These are phyloP conservation scores for Xylariaceae sp. DNA, from an alignment of 2,329 filamentous ascomycete species.

Conservation along the genomic window DNA sequence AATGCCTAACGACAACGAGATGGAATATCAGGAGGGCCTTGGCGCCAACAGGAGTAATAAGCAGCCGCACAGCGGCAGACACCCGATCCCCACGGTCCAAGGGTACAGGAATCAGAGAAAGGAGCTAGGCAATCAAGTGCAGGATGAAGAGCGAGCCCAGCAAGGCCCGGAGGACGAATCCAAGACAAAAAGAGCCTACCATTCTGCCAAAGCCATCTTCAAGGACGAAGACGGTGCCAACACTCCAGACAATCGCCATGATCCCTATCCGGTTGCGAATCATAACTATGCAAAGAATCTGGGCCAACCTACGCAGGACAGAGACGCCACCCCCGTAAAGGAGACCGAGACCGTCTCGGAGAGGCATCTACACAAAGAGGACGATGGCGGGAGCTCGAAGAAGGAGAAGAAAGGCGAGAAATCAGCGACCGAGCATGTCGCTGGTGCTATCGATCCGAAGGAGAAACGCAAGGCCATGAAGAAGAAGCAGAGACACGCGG, in stretches of 20 bases:
- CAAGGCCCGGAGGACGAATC: constrained; percentile 32
- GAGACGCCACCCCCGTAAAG: constrained; percentile 12
- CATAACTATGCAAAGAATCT: constrained; percentile 25
- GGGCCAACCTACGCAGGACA: constrained; percentile 13
- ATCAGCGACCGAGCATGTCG: constrained; percentile 34
- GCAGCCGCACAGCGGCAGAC: constrained; percentile 23
- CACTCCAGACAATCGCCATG: constrained; percentile 23
- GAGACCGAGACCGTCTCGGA: constrained; percentile 8
- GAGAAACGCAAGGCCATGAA: constrained; percentile 46
- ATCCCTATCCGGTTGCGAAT: constrained; percentile 35
- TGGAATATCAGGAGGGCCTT: constrained; percentile 15
- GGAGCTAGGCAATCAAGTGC: constrained; percentile 37
- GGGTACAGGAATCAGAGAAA: constrained; percentile 43
- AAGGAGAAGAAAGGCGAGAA: constrained; percentile 17
- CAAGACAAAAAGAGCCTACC: constrained; percentile 31
- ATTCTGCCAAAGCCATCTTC: constrained; percentile 34
- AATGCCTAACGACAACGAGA: constrained; percentile 18
- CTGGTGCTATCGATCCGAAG: constrained; percentile 37
- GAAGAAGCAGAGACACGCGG: constrained; percentile 38
- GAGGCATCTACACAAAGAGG: not conserved
- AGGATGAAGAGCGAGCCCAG: constrained; percentile 31
- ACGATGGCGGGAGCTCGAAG: constrained; percentile 7
- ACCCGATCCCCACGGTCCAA: constrained; percentile 41
- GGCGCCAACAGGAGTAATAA: constrained; percentile 16
- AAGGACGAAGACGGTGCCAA: constrained; percentile 28